Conservation (phyloP, 2,329 filamentous ascomycete genomes). For the Microdochium nivale region DNA sequence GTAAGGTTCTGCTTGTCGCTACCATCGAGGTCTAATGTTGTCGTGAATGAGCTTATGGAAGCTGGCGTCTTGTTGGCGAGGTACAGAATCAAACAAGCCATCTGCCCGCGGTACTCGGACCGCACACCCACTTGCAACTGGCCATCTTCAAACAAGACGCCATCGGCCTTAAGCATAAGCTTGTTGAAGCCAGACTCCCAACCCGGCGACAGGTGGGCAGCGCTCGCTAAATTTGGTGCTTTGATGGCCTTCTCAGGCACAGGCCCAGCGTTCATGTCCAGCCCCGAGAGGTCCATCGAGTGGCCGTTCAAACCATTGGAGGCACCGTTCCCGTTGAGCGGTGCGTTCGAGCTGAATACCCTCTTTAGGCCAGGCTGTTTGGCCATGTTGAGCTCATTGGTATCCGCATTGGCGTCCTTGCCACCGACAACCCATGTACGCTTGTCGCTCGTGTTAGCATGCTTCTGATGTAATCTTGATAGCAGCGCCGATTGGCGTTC, state of each 20-base stretch:
- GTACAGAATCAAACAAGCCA: slow-evolving; percentile 92
- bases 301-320: slow-evolving; percentile 42
- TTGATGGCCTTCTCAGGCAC: slow-evolving; percentile 51
- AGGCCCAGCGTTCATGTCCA: slow-evolving; percentile 64
- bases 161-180: slow-evolving; percentile 71
- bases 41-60: slow-evolving; percentile 84
- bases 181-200: slow-evolving; percentile 89
- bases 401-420: slow-evolving; percentile 83
- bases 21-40: slow-evolving; percentile 76
- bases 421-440: slow-evolving; percentile 97
- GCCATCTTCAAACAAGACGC: slow-evolving; percentile 87
- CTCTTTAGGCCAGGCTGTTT: slow-evolving; percentile 79
- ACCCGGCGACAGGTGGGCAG: slow-evolving; percentile 84
- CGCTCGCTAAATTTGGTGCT: slow-evolving; percentile 79
- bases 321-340: slow-evolving; percentile 36
- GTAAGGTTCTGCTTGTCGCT: slow-evolving; percentile 59
- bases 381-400: slow-evolving; percentile 69
- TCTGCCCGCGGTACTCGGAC: slow-evolving; percentile 90
- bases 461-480: slow-evolving; percentile 89
- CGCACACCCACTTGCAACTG: slow-evolving; percentile 89
- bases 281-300: slow-evolving; percentile 64
- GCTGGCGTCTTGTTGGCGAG: slow-evolving; percentile 90
- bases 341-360: slow-evolving; percentile 61
- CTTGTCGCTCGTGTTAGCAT: slow-evolving; percentile 86
- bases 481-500: slow-evolving; percentile 87